A percentile compares a stretch with the other conserved stretches of the same genome.
These are phyloP conservation scores for Mrakia hoshinonis DNA, from an alignment of 768 basidiomycete species.

Conservation along the genomic window DNA sequence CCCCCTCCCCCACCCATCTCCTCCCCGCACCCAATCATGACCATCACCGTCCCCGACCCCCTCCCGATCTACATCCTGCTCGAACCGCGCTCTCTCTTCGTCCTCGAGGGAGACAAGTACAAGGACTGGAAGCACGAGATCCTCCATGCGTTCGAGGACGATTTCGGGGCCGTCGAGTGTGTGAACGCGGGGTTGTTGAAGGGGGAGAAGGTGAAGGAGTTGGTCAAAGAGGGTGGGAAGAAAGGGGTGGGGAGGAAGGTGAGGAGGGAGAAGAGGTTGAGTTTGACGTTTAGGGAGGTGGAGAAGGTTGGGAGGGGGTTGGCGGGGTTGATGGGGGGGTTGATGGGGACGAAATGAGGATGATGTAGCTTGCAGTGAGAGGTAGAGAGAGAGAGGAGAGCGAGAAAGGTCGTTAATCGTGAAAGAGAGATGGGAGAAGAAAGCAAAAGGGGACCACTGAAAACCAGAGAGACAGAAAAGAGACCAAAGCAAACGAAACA, in stretches of 20 bases:
- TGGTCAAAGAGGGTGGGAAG: slow-evolving; percentile 48
- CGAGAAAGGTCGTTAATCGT: too few species aligned
- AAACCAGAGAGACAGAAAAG: too few species aligned
- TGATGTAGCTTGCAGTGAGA: background rate
- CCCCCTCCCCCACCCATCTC: slow-evolving; percentile 35
- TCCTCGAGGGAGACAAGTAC: slow-evolving; percentile 65
- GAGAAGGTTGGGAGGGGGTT: slow-evolving; percentile 47
- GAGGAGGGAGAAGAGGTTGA: slow-evolving; percentile 57
- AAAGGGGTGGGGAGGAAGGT: slow-evolving; percentile 37
- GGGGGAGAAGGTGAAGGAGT: slow-evolving; percentile 42
- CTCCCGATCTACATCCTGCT: slow-evolving; percentile 56
- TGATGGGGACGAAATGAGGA: background rate
- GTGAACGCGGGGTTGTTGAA: slow-evolving; percentile 55
- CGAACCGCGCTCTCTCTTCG: slow-evolving; percentile 74
- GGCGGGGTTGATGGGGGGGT: background rate
- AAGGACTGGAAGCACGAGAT: slow-evolving; percentile 73
- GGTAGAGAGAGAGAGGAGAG: too few species aligned
- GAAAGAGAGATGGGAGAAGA: too few species aligned
- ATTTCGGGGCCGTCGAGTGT: slow-evolving; percentile 38
- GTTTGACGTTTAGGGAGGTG: slow-evolving; percentile 79
- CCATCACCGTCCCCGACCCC: background rate
- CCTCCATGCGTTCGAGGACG: slow-evolving; percentile 51
- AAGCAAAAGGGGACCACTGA: too few species aligned
- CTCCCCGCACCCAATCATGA: slow-evolving; percentile 24
- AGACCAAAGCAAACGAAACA: too few species aligned